These are phyloP conservation scores for Aphanomyces stellatus DNA, from an alignment of 352 stramenopile genomes.

Conservation along the genomic window DNA sequence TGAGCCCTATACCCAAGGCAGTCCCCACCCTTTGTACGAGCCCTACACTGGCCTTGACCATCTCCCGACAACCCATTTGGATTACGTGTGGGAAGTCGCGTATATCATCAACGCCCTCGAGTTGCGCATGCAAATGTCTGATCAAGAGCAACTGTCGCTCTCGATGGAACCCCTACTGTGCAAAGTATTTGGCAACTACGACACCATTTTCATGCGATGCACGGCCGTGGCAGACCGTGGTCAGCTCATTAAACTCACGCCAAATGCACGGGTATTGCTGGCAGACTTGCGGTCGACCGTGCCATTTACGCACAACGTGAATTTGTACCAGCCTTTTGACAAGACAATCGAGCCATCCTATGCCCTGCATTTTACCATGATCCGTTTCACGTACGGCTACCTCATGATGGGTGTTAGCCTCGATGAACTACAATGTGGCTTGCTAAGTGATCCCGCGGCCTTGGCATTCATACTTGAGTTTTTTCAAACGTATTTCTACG, in stretches of 20 bases:
- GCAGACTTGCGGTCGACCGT: background rate
- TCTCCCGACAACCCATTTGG: background rate
- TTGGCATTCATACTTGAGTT: slow-evolving; percentile 12
- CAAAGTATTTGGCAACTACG: background rate
- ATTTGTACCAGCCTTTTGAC: background rate
- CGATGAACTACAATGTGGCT: background rate
- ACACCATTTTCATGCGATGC: slow-evolving; percentile 4
- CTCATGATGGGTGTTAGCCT: slow-evolving; percentile 4
- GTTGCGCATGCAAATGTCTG: background rate
- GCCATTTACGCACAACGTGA: background rate
- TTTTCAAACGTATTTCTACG: slow-evolving; percentile 18
- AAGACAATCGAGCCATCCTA: background rate
- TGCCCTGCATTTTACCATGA: slow-evolving; percentile 1
- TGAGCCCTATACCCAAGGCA: background rate
- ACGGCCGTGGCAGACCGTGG: background rate
- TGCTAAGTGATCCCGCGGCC: background rate
- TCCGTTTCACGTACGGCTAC: slow-evolving; percentile 17
- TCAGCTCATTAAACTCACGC: background rate
- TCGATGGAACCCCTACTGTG: background rate
- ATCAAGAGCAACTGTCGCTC: background rate
- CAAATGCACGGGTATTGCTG: background rate
- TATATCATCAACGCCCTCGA: background rate
- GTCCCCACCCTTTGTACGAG: background rate
- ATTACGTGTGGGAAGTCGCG: slow-evolving; percentile 11
- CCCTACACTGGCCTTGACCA: background rate